These are phyloP conservation scores for Phytophthora sp. DNA, from an alignment of 352 stramenopile genomes.

Conservation along the genomic window DNA sequence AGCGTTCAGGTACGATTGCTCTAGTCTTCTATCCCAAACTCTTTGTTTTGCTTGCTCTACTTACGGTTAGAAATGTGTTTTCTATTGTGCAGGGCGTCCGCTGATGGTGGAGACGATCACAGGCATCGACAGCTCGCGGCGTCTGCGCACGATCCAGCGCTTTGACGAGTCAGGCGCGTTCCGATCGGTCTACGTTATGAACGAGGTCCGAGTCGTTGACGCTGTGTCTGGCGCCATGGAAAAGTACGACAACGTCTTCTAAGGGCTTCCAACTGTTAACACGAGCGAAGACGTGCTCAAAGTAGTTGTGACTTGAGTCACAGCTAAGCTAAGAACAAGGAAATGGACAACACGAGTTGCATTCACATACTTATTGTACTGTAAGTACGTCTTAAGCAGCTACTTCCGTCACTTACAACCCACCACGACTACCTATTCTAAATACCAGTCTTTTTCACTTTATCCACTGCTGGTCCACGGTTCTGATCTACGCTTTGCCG, in stretches of 20 bases:
- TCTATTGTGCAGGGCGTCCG: constrained; percentile 51
- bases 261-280: constrained; percentile 2
- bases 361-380: no score
- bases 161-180: constrained; percentile 88
- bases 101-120: constrained; percentile 89
- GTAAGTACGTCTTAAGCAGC: constrained; percentile 17
- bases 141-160: constrained; percentile 84
- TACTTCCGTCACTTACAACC: constrained; percentile 9
- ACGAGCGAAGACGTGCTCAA: not conserved
- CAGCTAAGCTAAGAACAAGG: not conserved
- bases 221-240: constrained; percentile 88
- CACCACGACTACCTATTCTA: constrained; percentile 16
- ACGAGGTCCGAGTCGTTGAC: constrained; percentile 84
- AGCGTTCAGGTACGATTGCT: constrained; percentile 63
- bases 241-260: constrained; percentile 88
- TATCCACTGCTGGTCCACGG: constrained; percentile 5
- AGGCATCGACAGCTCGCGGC: constrained; percentile 78
- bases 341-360: constrained; percentile 10
- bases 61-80: not conserved
- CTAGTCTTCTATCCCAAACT: not conserved
- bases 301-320: constrained; percentile 14
- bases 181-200: constrained; percentile 90
- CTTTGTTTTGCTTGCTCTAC: not conserved
- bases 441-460: constrained; percentile 26
- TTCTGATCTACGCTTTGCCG: constrained; percentile 35